A percentile compares a stretch with the other conserved stretches of the same genome.
phyloP scores from a whole-genome alignment of 495 filamentous ascomycete genomes.

The Penicillium verhagenii region DNA sequence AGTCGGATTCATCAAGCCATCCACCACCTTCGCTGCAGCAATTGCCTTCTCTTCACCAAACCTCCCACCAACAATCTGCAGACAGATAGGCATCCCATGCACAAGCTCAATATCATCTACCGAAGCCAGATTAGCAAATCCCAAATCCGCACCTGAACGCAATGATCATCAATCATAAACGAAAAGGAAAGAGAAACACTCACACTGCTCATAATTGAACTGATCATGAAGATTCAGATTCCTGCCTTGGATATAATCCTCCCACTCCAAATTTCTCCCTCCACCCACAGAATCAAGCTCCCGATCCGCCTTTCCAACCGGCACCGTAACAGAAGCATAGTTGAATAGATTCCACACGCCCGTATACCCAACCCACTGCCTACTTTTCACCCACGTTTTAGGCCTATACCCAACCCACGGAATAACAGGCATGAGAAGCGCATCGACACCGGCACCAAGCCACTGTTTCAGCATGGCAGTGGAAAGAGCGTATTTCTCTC shows the following conservation, averaged over 20 bases:
- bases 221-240: slow-evolving; percentile 40
- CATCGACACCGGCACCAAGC: slow-evolving; percentile 58
- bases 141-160: background rate
- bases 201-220: slow-evolving; percentile 43
- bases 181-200: slow-evolving; percentile 13
- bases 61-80: slow-evolving; percentile 52
- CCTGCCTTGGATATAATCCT: slow-evolving; percentile 25
- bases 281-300: slow-evolving; percentile 20
- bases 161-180: background rate
- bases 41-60: slow-evolving; percentile 47
- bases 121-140: slow-evolving; percentile 1
- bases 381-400: slow-evolving; percentile 46
- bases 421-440: slow-evolving; percentile 57
- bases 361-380: slow-evolving; percentile 61
- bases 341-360: slow-evolving; percentile 66
- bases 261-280: slow-evolving; percentile 17
- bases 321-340: slow-evolving; percentile 59
- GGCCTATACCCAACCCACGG: slow-evolving; percentile 51
- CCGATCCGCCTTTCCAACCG: slow-evolving; percentile 45
- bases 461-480: slow-evolving; percentile 42
- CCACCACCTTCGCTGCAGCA: slow-evolving; percentile 41
- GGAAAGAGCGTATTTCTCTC: slow-evolving; percentile 29
- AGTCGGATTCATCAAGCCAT: slow-evolving; percentile 23
- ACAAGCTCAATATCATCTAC: slow-evolving; percentile 42
- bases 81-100: slow-evolving; percentile 49